Percentiles rank a stretch among this genome's conserved stretches.
Conservation (phyloP, 495 filamentous ascomycete species). For the Hyaloscypha variabilis region DNA sequence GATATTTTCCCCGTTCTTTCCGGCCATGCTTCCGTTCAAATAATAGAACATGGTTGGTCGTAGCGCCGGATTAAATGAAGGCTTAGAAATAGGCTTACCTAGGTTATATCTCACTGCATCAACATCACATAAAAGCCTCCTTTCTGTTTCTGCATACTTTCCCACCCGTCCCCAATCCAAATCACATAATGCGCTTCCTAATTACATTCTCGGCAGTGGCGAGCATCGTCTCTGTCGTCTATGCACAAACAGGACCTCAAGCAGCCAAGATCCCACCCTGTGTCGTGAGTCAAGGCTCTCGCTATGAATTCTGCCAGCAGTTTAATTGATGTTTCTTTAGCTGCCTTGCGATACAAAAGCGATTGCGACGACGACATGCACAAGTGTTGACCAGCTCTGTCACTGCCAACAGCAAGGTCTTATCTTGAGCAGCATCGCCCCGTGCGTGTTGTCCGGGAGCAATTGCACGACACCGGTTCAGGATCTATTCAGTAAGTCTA, state of each 20-base stretch:
- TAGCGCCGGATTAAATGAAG: no score
- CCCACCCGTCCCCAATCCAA: no score
- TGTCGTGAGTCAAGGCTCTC: neutral
- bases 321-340: neutral
- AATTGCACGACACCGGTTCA: constrained; percentile 2
- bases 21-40: no score
- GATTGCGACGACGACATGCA: constrained; percentile 8
- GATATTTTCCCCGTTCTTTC: no score
- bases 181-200: neutral
- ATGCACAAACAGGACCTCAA: constrained; percentile 4
- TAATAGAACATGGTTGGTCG: no score
- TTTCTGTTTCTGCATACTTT: no score
- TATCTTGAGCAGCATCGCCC: constrained; percentile 1
- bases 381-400: neutral
- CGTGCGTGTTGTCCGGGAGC: neutral
- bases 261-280: constrained; percentile 2
- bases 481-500: neutral
- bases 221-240: neutral
- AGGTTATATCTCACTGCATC: no score
- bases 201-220: neutral
- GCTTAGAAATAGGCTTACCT: no score
- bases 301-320: neutral
- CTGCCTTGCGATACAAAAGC: constrained; percentile 8
- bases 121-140: no score
- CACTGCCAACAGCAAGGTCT: neutral